These are phyloP conservation scores for Populus alba DNA, from an alignment of 345 rosid genomes.

Conservation along the genomic window DNA sequence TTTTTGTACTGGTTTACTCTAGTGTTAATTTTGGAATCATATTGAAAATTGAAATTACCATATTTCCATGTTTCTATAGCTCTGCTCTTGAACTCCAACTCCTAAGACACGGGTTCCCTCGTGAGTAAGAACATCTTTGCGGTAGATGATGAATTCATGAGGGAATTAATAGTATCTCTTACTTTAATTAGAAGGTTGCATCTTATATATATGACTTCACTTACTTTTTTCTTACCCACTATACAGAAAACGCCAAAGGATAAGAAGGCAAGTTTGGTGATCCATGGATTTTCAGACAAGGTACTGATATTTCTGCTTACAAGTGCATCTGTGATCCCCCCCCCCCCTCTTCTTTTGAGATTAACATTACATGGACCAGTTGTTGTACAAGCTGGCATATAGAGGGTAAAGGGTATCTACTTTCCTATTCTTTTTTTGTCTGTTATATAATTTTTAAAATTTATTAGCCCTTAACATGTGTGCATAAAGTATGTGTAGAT, in stretches of 20 bases:
- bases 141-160: neutral
- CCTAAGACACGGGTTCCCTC: neutral
- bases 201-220: neutral
- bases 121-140: neutral
- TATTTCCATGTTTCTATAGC: neutral
- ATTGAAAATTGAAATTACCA: neutral
- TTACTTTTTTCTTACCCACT: neutral
- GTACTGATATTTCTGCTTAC: constrained; percentile 32
- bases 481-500: neutral
- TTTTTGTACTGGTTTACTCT: neutral
- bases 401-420: neutral
- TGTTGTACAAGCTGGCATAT: neutral
- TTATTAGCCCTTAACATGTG: neutral
- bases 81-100: too few relatives aligned
- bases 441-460: neutral
- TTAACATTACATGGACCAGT: neutral
- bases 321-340: neutral
- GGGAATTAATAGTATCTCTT: neutral
- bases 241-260: constrained; percentile 96
- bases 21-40: neutral
- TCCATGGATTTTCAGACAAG: constrained; percentile 90
- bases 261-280: constrained; percentile 87
- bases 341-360: neutral
- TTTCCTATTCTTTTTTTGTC: neutral
- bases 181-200: neutral